Base-by-base conservation (phyloP, 202 grass and related monocot genomes). In the Carex arenaria region DNA sequence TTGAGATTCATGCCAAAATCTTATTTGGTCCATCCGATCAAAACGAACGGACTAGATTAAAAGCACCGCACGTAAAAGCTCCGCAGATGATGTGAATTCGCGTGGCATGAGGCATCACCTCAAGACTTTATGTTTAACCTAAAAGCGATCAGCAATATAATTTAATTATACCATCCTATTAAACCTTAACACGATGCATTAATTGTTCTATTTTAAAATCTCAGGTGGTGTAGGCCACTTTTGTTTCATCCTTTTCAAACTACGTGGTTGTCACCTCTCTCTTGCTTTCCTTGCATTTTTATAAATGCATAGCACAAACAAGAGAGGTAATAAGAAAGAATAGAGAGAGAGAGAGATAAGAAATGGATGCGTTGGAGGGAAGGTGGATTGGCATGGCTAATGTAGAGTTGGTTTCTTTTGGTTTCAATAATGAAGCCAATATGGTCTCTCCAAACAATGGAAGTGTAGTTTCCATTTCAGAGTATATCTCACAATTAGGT, bases 401-500 rank as follows among this genome's bases (percentile, higher is more conserved):
- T 30, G 45, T 15, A 53, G 11, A 74, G 22, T 26, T 74, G 12
- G 10, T 74, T 74, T 53, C 19, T 52, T 74, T 74, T 74, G 42
- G 3, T 53, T 52, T 20, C 5, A 73, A 73, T 52, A 52, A 73
- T 73, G 67, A 12, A 3, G 22, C 67, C 38, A 71, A 43, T 45
- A 51, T 52, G 38, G 10, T 11, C 3, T 71, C 67, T 19, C 34
- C 32, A 47, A 71, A 40, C 40, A 71, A 71, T 47, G 67, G 3
- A 22, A 71, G 22, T 71, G 8, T 4, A 23, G 40, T 71, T 71
- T 71, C 67, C 3, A 47, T 71, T 47, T 71, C 67, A 23, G 40
- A 71, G 19, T 71, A 71, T 22, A 71, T 69, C 67, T 71, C 67
- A 13, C 67, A 71, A 71, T 71, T 71, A 71, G 67, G 67, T 71